These are phyloP conservation scores for Cicer yamashitae DNA, from an alignment of 306 rosid species.

Conservation along the genomic window DNA sequence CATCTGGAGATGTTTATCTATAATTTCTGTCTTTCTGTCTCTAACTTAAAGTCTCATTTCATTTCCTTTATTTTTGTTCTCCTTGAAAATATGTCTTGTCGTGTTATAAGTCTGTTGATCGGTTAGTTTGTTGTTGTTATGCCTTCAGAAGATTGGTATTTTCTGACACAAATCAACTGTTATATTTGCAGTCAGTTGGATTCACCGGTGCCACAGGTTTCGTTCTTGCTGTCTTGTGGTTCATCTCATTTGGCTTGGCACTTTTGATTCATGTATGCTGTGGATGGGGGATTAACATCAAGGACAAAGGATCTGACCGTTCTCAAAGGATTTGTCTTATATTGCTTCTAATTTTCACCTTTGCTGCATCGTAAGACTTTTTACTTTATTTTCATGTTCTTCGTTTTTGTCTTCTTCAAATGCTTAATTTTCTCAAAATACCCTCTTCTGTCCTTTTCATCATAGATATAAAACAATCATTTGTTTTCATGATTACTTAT, in stretches of 20 bases:
- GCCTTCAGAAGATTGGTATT: neutral
- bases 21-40: neutral
- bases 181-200: conserved; percentile 83
- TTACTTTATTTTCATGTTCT: conserved; percentile 12
- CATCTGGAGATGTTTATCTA: conserved; percentile 18
- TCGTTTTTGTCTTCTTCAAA: conserved; percentile 14
- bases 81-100: neutral
- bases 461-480: neutral
- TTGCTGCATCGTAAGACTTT: conserved; percentile 77
- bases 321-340: conserved; percentile 77
- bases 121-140: conserved; percentile 1
- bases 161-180: conserved; percentile 3
- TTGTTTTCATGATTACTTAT: neutral
- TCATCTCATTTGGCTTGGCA: conserved; percentile 79
- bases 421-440: conserved; percentile 11
- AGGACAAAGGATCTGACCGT: conserved; percentile 65
- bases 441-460: conserved; percentile 15
- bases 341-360: conserved; percentile 74
- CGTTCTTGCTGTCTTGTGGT: conserved; percentile 82
- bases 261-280: conserved; percentile 75
- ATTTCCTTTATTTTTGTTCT: neutral
- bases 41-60: conserved; percentile 2
- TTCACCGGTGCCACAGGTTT: conserved; percentile 90
- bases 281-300: conserved; percentile 86
- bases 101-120: neutral